These are phyloP conservation scores for Yamadazyma ubonensis DNA, from an alignment of 805 yeast genomes.

Conservation along the genomic window DNA sequence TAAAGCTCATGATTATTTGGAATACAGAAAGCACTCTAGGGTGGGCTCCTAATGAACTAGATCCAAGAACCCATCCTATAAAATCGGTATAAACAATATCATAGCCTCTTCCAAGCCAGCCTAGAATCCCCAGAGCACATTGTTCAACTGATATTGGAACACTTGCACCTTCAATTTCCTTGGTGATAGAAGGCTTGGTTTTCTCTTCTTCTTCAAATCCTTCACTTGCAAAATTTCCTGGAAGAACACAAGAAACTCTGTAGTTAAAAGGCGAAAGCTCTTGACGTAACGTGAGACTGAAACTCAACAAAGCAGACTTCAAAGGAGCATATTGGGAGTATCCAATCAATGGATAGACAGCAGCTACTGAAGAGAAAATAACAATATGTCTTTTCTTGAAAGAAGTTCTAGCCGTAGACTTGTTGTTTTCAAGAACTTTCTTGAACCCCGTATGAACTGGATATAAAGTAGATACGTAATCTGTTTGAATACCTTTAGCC, in stretches of 20 bases:
- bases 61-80: slow-evolving; percentile 77
- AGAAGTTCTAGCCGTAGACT: slow-evolving; percentile 3
- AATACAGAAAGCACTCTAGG: slow-evolving; percentile 62
- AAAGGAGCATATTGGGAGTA: slow-evolving; percentile 88
- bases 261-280: slow-evolving; percentile 70
- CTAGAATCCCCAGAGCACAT: slow-evolving; percentile 63
- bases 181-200: slow-evolving; percentile 85
- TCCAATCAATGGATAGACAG: slow-evolving; percentile 87
- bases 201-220: slow-evolving; percentile 79
- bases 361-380: slow-evolving; percentile 69
- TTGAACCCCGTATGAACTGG: slow-evolving; percentile 65
- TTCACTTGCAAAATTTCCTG: slow-evolving; percentile 89
- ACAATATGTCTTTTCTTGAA: slow-evolving; percentile 55
- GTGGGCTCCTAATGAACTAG: slow-evolving; percentile 63
- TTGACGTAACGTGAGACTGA: slow-evolving; percentile 77
- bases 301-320: slow-evolving; percentile 76
- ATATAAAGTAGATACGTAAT: slow-evolving; percentile 72
- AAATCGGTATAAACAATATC: slow-evolving; percentile 78
- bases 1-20: slow-evolving; percentile 35
- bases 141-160: slow-evolving; percentile 61
- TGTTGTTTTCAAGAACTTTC: slow-evolving; percentile 23
- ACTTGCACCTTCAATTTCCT: slow-evolving; percentile 81
- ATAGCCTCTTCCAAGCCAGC: slow-evolving; percentile 59
- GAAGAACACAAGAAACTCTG: slow-evolving; percentile 71
- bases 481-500: slow-evolving; percentile 58